Base-by-base conservation (phyloP, 331 rosid genomes). In the Quercus phellos region DNA sequence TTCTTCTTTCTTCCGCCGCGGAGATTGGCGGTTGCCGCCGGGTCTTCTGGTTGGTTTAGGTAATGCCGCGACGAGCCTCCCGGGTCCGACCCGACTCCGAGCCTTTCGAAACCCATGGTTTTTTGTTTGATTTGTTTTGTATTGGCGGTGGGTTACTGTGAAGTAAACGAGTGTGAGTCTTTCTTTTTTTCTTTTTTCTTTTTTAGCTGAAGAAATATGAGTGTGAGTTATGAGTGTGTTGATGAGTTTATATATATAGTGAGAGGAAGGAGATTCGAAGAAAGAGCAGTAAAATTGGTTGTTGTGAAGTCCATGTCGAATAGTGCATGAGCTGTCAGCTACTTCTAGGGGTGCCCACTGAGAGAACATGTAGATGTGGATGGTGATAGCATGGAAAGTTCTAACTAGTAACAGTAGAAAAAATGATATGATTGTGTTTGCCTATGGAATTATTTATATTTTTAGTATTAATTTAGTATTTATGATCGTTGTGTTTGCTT, bases 241-340 rank as follows among this genome's bases (percentile, higher is more conserved):
- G 19, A 68, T 10, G 24, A 6, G 7, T 19, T 6, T 34, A 34
- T 17, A 16, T 66, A 66, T 64, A 64, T 35, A 11, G 1, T 7
- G 8, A 4, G 86, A 51, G 78, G 2, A 55, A 21, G 51, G 68
- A 8, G 59, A 2, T 3, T 46, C 1, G 14, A 14, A 35, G 26
- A 26, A 75, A 55, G 51, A 66, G 70, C 60, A 27, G 66, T 77
- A 73, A 68, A 71, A 79, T 3, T 72, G 93, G 87, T 90, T 73
- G 98, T 85, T 89, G 90, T 72, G 75, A 85, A 70, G 97, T 94
- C 94, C 4, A 74, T n/a, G 77, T 90, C 90, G 64, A 16, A 10
- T 5, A 12, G 27, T 3, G 80, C 55, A 80, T 80, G 79, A 89
- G 96, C 89, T 90, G 92, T 91, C 86, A 75, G 70, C 94, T 88